These are phyloP conservation scores for Poteriospumella lacustris DNA, from an alignment of 108 stramenopile genomes.

Conservation along the genomic window DNA sequence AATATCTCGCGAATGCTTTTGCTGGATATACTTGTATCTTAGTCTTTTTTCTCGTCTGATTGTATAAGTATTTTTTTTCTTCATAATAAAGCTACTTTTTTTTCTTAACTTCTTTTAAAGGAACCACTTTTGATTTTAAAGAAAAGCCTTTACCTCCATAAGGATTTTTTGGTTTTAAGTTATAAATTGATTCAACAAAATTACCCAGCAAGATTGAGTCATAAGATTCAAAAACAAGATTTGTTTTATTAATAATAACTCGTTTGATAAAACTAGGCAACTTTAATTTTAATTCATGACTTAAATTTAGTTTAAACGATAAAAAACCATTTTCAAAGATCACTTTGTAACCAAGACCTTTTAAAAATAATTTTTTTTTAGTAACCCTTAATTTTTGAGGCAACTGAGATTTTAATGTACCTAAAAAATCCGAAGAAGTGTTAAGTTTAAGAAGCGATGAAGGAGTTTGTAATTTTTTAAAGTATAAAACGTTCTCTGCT, in stretches of 20 bases:
- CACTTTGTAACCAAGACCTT: constrained; percentile 18
- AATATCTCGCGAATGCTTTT: constrained; percentile 8
- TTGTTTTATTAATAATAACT: constrained; percentile 1
- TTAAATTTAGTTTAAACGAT: constrained; percentile 4
- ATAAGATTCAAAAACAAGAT: neutral
- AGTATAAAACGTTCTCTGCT: neutral
- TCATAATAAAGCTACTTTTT: constrained; percentile 14
- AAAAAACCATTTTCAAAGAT: neutral
- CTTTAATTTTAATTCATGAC: constrained; percentile 11
- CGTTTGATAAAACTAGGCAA: neutral
- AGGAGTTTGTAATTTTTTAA: constrained; percentile 11
- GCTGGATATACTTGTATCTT: constrained; percentile 8
- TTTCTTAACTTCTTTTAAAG: constrained; percentile 3
- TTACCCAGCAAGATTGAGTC: neutral
- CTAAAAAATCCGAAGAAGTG: constrained; percentile 11
- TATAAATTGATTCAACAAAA: neutral
- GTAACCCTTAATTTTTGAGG: constrained; percentile 3
- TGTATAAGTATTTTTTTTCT: constrained; percentile 9
- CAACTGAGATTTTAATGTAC: constrained; percentile 8
- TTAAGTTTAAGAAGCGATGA: neutral
- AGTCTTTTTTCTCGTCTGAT: constrained; percentile 8
- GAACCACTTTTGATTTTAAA: neutral
- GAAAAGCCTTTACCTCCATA: constrained; percentile 20
- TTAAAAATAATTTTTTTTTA: constrained; percentile 1
- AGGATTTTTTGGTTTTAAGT: neutral